Base-by-base conservation (phyloP, 345 rosid genomes). In the Triadica sebifera region DNA sequence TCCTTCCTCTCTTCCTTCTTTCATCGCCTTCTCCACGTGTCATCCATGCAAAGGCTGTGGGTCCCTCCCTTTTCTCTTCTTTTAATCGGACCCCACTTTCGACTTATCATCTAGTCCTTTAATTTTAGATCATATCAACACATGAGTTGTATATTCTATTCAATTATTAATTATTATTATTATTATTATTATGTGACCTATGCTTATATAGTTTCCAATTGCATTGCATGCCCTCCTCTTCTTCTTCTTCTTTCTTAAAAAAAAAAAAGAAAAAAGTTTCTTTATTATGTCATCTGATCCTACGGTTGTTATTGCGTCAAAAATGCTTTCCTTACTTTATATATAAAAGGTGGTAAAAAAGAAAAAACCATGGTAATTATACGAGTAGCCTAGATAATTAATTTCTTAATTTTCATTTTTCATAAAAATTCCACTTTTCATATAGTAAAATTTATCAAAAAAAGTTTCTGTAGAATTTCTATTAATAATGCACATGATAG, bases 11-110 rank as follows among this genome's bases (percentile, higher is more conserved):
- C 62, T 8, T 7, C 12, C 39, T 67, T 57, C 34, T 46, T 61
- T 53, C 52, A 34, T 47, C 6, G n/a, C 45, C 3, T 8, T 41
- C 45, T 41, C 45, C 84, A 75, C 79, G 72, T 81, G 86, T 66
- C 79, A 53, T 16, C 2, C 78, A 83, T 79, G 85, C 86, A 74
- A 29, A 4, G 19, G 24, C 10, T 13, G 65, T 71, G 81, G 67
- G 82, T 38, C 75, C 80, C 63, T 5, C n/a, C 41, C 22, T 11
- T 53, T 67, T 17, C 46, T 67, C 10, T n/a, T 34, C 2, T n/a
- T n/a, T n/a, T n/a, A n/a, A 6, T 29, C 24, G 8, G 71, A 70
- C 71, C 73, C 77, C 75, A 78, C 73, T 72, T 81, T 61, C 73
- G 73, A 71, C 70, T 77, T 62, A 72, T 76, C n/a, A n/a, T n/a